These are phyloP conservation scores for Corylus avellana DNA, from an alignment of 306 rosid genomes.

Conservation along the genomic window DNA sequence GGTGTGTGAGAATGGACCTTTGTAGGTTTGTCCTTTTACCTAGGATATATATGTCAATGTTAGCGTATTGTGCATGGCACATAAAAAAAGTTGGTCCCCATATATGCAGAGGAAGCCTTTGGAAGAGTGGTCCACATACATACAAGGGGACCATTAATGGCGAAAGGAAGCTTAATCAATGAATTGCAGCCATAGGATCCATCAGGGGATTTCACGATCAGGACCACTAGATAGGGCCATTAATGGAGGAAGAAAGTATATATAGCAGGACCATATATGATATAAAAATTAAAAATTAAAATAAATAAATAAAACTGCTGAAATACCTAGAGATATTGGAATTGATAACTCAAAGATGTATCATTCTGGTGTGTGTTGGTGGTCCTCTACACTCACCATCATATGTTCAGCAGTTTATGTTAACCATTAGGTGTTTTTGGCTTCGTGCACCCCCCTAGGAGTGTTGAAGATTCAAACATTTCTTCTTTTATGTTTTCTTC, in stretches of 20 bases:
- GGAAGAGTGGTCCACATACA: conserved; percentile 49
- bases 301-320: conserved; percentile 29
- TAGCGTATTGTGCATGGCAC: conserved; percentile 23
- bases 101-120: neutral
- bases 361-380: conserved; percentile 37
- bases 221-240: conserved; percentile 32
- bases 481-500: neutral
- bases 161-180: conserved; percentile 40
- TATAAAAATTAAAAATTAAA: no score
- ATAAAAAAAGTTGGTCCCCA: neutral
- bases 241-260: conserved; percentile 31
- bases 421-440: conserved; percentile 39
- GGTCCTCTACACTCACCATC: conserved; percentile 45
- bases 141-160: conserved; percentile 41
- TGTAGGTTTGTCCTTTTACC: conserved; percentile 24
- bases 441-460: neutral
- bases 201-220: conserved; percentile 24
- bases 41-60: conserved; percentile 6
- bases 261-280: conserved; percentile 14
- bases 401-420: conserved; percentile 37
- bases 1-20: neutral
- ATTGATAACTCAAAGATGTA: conserved; percentile 45
- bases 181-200: conserved; percentile 40
- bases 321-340: conserved; percentile 36
- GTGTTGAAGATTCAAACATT: neutral